A percentile compares a stretch with the other conserved stretches of the same genome.
phyloP scores from a whole-genome alignment of 371 early-diverging fungal species.

The Basidiobolus meristosporus region DNA sequence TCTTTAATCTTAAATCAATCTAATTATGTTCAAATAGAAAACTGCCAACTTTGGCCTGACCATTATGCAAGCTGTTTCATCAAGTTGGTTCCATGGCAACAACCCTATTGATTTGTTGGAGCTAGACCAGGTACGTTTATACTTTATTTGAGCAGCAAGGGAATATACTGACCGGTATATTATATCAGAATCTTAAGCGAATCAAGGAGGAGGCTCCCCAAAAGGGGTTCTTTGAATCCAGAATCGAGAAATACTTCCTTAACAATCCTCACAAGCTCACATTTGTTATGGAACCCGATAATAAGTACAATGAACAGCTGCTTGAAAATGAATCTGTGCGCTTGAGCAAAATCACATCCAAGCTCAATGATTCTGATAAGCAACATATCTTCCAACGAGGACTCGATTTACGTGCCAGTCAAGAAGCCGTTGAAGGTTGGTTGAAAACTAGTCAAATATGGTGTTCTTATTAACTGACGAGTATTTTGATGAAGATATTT shows the following conservation, averaged over 20 bases:
- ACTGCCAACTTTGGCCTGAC: constrained; percentile 75
- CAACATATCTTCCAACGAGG: constrained; percentile 34
- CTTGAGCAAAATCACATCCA: constrained; percentile 30
- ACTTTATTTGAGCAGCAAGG: no score
- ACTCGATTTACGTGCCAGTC: constrained; percentile 32
- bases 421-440: constrained; percentile 44
- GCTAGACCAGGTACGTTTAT: constrained; percentile 32
- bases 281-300: constrained; percentile 67
- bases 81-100: constrained; percentile 81
- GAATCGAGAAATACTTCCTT: constrained; percentile 55
- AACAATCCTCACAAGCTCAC: constrained; percentile 55
- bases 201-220: constrained; percentile 34
- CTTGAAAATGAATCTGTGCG: constrained; percentile 36
- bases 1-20: background rate
- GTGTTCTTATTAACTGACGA: background rate
- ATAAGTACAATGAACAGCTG: constrained; percentile 30
- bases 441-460: background rate
- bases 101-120: constrained; percentile 72
- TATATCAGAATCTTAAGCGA: constrained; percentile 39
- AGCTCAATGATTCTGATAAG: constrained; percentile 35
- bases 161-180: background rate
- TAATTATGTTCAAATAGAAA: constrained; percentile 32
- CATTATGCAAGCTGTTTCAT: constrained; percentile 53
- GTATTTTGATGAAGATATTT: constrained; percentile 18
- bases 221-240: constrained; percentile 46